A percentile compares a stretch with the other conserved stretches of the same genome.
Conservation (phyloP, 1,284 basidiomycete species). For the Ceratobasidium sp. region DNA sequence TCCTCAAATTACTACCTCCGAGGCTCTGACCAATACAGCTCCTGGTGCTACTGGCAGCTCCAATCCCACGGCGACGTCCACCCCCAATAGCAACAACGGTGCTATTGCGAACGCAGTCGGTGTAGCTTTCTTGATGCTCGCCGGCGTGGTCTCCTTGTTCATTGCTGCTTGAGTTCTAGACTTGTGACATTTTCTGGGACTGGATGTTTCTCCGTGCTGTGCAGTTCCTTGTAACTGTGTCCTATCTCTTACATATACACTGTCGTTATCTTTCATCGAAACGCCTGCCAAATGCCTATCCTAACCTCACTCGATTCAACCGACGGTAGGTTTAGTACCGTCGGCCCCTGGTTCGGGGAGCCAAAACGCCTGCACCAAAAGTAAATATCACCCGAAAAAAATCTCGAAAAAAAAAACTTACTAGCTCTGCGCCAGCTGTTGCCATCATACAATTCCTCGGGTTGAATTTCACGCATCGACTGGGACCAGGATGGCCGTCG, state of each 20-base stretch:
- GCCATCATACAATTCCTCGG: slow-evolving; percentile 90
- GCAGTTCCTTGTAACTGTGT: slow-evolving; percentile 29
- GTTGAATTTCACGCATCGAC: slow-evolving; percentile 88
- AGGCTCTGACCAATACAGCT: slow-evolving; percentile 38
- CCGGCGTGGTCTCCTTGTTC: neutral
- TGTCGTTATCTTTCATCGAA: slow-evolving; percentile 13
- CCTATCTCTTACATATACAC: slow-evolving; percentile 20
- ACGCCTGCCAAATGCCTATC: neutral
- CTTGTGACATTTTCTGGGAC: neutral
- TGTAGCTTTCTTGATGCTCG: neutral
- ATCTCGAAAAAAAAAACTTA: slow-evolving; percentile 62
- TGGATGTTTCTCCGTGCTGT: neutral
- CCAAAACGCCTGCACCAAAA: slow-evolving; percentile 78
- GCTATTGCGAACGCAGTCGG: slow-evolving; percentile 14
- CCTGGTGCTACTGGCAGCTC: slow-evolving; percentile 17
- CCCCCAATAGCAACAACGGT: slow-evolving; percentile 25
- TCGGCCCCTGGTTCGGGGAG: slow-evolving; percentile 74
- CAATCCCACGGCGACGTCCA: slow-evolving; percentile 32
- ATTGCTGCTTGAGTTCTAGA: slow-evolving; percentile 7
- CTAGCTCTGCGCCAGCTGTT: slow-evolving; percentile 86
- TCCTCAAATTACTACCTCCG: slow-evolving; percentile 46
- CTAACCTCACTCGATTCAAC: neutral
- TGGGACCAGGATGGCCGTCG: slow-evolving; percentile 84
- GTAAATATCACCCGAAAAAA: neutral
- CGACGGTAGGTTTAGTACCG: slow-evolving; percentile 44